phyloP scores from a whole-genome alignment of 345 rosid species.

The Microthlaspi erraticum region DNA sequence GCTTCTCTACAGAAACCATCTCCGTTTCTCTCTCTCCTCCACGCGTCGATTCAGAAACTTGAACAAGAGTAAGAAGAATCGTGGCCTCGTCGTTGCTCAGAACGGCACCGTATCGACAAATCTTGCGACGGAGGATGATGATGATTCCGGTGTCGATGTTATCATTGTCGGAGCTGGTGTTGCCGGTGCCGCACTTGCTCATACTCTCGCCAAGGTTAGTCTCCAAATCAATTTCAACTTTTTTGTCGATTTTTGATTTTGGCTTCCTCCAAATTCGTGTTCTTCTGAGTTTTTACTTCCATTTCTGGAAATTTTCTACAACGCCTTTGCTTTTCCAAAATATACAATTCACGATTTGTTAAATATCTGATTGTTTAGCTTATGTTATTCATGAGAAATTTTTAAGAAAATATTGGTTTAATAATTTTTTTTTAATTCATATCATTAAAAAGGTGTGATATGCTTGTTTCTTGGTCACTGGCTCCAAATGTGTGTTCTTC shows the following conservation, averaged over 20 bases:
- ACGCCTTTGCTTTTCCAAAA: neutral
- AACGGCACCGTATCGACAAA: neutral
- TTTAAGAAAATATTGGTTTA: too few species aligned
- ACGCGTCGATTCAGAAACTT: constrained; percentile 4
- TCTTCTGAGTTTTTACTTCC: too few species aligned
- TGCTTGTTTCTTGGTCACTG: too few species aligned
- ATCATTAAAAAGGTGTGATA: too few species aligned
- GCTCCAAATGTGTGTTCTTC: too few species aligned
- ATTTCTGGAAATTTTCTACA: constrained; percentile 13
- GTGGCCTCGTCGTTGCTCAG: neutral
- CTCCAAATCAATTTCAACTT: too few species aligned
- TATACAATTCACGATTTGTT: neutral
- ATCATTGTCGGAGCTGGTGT: constrained; percentile 52
- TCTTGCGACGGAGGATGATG: constrained; percentile 1
- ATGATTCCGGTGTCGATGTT: constrained; percentile 26
- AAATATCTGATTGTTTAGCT: too few species aligned
- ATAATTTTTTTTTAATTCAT: too few species aligned
- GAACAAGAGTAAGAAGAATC: constrained; percentile 24
- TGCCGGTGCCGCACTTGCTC: constrained; percentile 69
- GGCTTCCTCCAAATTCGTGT: neutral
- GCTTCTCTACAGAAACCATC: too few species aligned
- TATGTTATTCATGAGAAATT: too few species aligned
- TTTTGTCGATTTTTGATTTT: neutral
- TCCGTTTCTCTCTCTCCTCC: too few species aligned
- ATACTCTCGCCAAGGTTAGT: constrained; percentile 58